phyloP scores from a whole-genome alignment of 106 monocot genomes.

The Alisma plantagoaquatica region DNA sequence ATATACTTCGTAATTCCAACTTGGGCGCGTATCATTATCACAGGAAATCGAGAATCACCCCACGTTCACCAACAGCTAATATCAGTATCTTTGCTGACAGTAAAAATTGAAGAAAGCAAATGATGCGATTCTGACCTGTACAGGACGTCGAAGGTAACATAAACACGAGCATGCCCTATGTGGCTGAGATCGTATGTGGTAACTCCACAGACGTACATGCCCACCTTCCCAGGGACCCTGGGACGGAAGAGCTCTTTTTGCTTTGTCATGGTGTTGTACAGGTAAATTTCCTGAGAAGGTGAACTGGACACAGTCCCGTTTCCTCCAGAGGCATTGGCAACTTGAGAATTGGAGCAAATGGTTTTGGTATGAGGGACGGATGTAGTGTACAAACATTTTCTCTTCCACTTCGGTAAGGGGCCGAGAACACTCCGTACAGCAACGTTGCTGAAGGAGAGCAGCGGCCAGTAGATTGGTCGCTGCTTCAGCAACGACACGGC shows the following conservation, averaged over 20 bases:
- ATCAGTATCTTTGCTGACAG: too few relatives aligned
- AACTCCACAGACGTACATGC: conserved; percentile 93
- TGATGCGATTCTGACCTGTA: conserved; percentile 29
- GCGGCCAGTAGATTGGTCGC: too few relatives aligned
- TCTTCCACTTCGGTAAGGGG: neutral
- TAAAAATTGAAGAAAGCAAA: neutral
- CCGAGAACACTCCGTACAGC: neutral
- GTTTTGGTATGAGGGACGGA: neutral
- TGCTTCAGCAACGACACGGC: too few relatives aligned
- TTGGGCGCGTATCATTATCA: too few relatives aligned
- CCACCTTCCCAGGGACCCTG: conserved; percentile 47
- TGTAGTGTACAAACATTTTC: too few relatives aligned
- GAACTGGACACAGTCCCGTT: neutral
- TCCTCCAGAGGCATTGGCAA: neutral
- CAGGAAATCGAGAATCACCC: too few relatives aligned
- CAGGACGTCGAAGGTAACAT: conserved; percentile 82
- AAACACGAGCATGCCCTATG: conserved; percentile 85
- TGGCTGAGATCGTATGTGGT: conserved; percentile 89
- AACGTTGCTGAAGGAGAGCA: neutral
- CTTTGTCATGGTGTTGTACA: conserved; percentile 72
- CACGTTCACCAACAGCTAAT: too few relatives aligned
- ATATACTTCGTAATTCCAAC: too few relatives aligned
- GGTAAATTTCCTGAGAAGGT: conserved; percentile 19
- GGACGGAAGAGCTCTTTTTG: conserved; percentile 58
- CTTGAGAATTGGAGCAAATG: neutral